A percentile compares a stretch with the other conserved stretches of the same genome.
These are phyloP conservation scores for Tephrocybe sp. DNA, from an alignment of 768 basidiomycete genomes.

Conservation along the genomic window DNA sequence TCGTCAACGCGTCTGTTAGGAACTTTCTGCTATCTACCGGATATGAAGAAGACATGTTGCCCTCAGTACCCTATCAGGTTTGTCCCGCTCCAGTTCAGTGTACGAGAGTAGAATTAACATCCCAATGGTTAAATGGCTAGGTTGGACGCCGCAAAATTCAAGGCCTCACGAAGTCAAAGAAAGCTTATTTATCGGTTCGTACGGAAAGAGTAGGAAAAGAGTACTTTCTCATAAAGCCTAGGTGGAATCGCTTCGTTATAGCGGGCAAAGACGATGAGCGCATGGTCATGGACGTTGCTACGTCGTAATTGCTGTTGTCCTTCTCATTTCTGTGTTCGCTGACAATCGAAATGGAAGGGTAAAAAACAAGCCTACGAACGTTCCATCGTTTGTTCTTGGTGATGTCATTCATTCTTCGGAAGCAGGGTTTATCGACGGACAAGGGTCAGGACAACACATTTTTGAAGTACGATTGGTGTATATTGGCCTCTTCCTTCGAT, in stretches of 20 bases:
- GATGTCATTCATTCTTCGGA: slow-evolving; percentile 60
- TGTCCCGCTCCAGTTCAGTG: slow-evolving; percentile 7
- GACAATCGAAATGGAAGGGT: slow-evolving; percentile 1
- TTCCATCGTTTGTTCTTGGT: slow-evolving; percentile 38
- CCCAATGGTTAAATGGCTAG: slow-evolving; percentile 41
- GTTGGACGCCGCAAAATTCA: slow-evolving; percentile 64
- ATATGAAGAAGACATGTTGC: slow-evolving; percentile 80
- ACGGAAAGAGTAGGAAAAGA: neutral
- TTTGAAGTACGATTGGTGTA: slow-evolving; percentile 50
- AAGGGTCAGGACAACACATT: slow-evolving; percentile 37
- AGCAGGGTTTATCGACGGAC: slow-evolving; percentile 25
- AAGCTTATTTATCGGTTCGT: slow-evolving; percentile 68
- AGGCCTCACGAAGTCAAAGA: slow-evolving; percentile 70
- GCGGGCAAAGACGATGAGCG: slow-evolving; percentile 35
- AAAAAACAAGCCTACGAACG: slow-evolving; percentile 16
- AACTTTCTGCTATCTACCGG: slow-evolving; percentile 84
- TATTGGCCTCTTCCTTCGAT: neutral
- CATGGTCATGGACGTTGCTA: slow-evolving; percentile 22
- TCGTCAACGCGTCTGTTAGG: slow-evolving; percentile 25
- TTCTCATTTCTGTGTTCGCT: neutral
- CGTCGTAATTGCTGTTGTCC: slow-evolving; percentile 5
- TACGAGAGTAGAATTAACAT: slow-evolving; percentile 5
- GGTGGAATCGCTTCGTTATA: slow-evolving; percentile 73
- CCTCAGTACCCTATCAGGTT: slow-evolving; percentile 96
- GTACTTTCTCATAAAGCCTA: slow-evolving; percentile 21